Evolutionary conservation across 2,329 filamentous ascomycete genomes (phyloP).

Genomic region (Leptographium lundbergii): DNA sequence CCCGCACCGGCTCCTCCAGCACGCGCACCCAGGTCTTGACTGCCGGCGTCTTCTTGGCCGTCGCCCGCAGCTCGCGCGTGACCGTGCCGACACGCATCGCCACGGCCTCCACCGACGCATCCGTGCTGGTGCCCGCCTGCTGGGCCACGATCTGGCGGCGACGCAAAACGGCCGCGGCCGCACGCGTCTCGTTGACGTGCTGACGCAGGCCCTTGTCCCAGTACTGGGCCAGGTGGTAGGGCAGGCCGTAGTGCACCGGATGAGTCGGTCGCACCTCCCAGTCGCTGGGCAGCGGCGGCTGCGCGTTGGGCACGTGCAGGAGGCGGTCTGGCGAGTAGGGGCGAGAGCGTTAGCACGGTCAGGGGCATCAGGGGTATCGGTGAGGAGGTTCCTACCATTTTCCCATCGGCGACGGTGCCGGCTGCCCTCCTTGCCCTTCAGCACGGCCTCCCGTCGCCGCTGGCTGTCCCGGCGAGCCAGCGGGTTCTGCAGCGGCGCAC

Average conservation of each 20-base stretch:
- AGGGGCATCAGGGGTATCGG: no score
- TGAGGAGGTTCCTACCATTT: conserved; percentile 60
- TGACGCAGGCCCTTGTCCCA: conserved; percentile 56
- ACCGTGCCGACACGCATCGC: conserved; percentile 40
- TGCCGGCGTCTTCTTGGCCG: conserved; percentile 66
- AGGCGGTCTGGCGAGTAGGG: conserved; percentile 56
- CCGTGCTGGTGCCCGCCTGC: conserved; percentile 17
- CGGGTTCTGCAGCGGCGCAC: conserved; percentile 27
- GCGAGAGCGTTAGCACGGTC: neutral
- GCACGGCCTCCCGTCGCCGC: conserved; percentile 55
- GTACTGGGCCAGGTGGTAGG: conserved; percentile 77
- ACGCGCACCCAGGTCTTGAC: conserved; percentile 71
- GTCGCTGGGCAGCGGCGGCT: conserved; percentile 70
- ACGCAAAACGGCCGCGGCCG: conserved; percentile 26
- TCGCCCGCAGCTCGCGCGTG: conserved; percentile 66
- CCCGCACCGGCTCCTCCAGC: conserved; percentile 72
- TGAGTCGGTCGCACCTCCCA: conserved; percentile 77
- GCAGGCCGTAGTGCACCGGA: conserved; percentile 56
- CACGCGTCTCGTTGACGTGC: conserved; percentile 34
- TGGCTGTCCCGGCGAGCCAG: conserved; percentile 40
- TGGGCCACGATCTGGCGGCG: conserved; percentile 30
- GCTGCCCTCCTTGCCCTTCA: conserved; percentile 85
- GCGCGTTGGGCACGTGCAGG: conserved; percentile 71
- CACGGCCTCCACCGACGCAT: neutral
- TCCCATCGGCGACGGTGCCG: conserved; percentile 84